Conservation (phyloP, 768 basidiomycete genomes). For the Pulveroboletus sp. region DNA sequence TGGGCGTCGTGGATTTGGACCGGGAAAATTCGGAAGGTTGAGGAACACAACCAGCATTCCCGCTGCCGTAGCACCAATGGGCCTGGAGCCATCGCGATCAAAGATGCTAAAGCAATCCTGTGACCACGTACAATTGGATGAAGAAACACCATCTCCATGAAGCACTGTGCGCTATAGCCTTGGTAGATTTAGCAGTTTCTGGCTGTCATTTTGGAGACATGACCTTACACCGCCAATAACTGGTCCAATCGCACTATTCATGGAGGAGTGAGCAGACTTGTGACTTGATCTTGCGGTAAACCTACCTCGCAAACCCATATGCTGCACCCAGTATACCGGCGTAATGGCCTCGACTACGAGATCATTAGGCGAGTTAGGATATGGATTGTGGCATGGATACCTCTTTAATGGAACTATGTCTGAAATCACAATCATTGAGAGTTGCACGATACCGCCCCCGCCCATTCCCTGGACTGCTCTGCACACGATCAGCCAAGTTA, state of each 20-base stretch:
- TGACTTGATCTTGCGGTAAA: too few relatives aligned
- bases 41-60: slow-evolving; percentile 64
- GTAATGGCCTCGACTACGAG: slow-evolving; percentile 69
- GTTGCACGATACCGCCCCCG: slow-evolving; percentile 71
- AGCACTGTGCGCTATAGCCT: too few relatives aligned
- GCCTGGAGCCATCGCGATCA: slow-evolving; percentile 36
- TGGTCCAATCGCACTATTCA: slow-evolving; percentile 61
- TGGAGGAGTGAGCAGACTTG: not conserved
- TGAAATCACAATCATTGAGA: slow-evolving; percentile 73
- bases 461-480: slow-evolving; percentile 83
- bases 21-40: too few relatives aligned
- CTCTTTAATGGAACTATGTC: slow-evolving; percentile 81
- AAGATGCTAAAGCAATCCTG: too few relatives aligned
- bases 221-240: slow-evolving; percentile 72
- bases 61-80: slow-evolving; percentile 65
- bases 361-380: too few relatives aligned
- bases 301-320: slow-evolving; percentile 67
- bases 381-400: too few relatives aligned
- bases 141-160: too few relatives aligned
- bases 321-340: slow-evolving; percentile 73
- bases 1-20: slow-evolving; percentile 61
- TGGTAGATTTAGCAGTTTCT: too few relatives aligned
- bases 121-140: too few relatives aligned
- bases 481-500: slow-evolving; percentile 71
- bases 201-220: not conserved